Conservation (phyloP, 2,329 filamentous ascomycete species). For the Thermochaetoides dissita region DNA sequence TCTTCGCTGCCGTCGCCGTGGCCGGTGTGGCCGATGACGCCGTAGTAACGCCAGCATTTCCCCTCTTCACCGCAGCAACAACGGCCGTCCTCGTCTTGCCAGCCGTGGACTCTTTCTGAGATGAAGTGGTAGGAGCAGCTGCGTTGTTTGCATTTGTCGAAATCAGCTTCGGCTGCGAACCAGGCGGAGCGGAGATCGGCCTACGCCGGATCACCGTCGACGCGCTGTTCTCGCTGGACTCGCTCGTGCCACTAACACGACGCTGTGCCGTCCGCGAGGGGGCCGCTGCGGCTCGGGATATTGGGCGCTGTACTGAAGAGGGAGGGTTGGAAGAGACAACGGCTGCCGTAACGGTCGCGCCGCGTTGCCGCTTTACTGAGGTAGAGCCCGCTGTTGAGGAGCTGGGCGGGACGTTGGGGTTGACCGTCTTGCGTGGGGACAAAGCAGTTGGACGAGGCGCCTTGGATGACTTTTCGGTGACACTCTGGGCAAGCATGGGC, state of each 20-base stretch:
- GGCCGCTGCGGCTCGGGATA: slow-evolving; percentile 16
- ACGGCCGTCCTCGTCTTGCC: slow-evolving; percentile 36
- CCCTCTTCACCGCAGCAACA: slow-evolving; percentile 40
- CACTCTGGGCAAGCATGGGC: too few species aligned
- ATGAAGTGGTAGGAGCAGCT: too few species aligned
- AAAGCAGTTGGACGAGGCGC: too few species aligned
- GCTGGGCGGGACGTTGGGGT: slow-evolving; percentile 12
- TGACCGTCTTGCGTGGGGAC: background rate
- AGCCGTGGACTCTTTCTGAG: slow-evolving; percentile 13
- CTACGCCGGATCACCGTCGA: slow-evolving; percentile 49
- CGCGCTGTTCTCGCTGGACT: slow-evolving; percentile 49
- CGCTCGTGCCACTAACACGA: slow-evolving; percentile 45
- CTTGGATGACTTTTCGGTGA: too few species aligned
- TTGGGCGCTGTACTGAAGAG: slow-evolving; percentile 6
- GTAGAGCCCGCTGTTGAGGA: slow-evolving; percentile 18
- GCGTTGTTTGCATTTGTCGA: slow-evolving; percentile 7
- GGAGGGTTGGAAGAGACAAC: slow-evolving; percentile 17
- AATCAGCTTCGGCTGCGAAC: slow-evolving; percentile 19
- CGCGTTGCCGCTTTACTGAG: slow-evolving; percentile 14
- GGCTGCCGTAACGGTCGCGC: slow-evolving; percentile 24
- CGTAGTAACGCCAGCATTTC: slow-evolving; percentile 24
- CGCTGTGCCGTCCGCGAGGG: slow-evolving; percentile 32
- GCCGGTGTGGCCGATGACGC: slow-evolving; percentile 33
- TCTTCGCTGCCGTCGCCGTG: slow-evolving; percentile 29
- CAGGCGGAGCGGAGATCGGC: slow-evolving; percentile 22